Evolutionary conservation across 768 basidiomycete genomes (phyloP).

Genomic region (Rubroboletus satanas): DNA sequence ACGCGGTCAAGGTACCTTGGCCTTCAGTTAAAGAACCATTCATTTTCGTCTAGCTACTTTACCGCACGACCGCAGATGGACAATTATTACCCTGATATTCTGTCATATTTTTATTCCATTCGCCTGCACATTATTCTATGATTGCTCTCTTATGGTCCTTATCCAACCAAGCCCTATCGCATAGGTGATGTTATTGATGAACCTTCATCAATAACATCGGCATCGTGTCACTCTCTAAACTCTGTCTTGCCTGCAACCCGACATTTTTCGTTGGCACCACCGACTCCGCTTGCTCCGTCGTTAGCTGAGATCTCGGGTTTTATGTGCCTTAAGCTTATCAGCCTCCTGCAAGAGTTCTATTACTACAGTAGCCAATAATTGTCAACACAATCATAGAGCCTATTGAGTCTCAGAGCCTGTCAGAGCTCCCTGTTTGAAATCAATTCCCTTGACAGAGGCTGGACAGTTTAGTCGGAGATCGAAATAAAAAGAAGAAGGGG

Average conservation of each 20-base stretch:
- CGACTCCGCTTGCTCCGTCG: not conserved
- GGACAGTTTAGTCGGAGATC: slow-evolving; percentile 17
- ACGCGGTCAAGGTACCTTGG: slow-evolving; percentile 52
- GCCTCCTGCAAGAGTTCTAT: too few species aligned
- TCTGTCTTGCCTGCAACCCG: slow-evolving; percentile 6
- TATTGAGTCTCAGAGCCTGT: too few species aligned
- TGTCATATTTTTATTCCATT: slow-evolving; percentile 9
- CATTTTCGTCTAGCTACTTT: not conserved
- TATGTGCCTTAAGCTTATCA: too few species aligned
- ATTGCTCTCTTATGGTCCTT: not conserved
- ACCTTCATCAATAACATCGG: not conserved
- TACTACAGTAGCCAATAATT: too few species aligned
- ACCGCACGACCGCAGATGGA: not conserved
- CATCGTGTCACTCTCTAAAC: not conserved
- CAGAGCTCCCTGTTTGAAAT: too few species aligned
- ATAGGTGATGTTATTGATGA: too few species aligned
- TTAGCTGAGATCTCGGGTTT: not conserved
- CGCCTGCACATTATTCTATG: slow-evolving; percentile 1
- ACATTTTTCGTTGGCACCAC: slow-evolving; percentile 5
- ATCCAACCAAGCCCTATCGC: too few species aligned
- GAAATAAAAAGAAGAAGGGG: not conserved
- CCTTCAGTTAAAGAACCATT: slow-evolving; percentile 24
- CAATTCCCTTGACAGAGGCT: too few species aligned
- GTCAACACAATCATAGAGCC: too few species aligned
- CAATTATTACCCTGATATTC: not conserved